Evolutionary conservation across 352 stramenopile genomes (phyloP).

Genomic region (Ophiocytium majus): DNA sequence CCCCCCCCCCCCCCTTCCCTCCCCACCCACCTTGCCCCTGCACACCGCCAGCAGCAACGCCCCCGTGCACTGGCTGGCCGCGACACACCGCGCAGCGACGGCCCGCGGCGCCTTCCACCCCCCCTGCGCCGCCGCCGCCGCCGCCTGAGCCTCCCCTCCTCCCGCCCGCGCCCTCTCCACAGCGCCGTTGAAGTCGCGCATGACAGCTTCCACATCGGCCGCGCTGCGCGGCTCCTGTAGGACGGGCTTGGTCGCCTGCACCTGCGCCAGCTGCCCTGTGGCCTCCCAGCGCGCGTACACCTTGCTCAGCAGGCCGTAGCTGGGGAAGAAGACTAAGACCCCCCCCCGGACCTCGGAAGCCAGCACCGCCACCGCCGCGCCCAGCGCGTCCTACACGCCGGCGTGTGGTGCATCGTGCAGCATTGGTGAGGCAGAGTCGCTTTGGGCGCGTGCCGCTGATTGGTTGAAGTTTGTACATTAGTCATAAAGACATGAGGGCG

Average conservation of each 20-base stretch:
- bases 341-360: conserved; percentile 87
- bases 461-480: no score
- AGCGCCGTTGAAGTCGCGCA: conserved; percentile 26
- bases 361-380: conserved; percentile 91
- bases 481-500: no score
- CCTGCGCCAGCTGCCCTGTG: background rate
- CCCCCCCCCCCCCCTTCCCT: no score
- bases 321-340: conserved; percentile 99
- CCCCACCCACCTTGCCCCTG: conserved; percentile 86
- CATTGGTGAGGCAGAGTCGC: no score
- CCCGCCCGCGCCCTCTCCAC: background rate
- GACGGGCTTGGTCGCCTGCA: background rate
- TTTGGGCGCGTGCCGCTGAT: no score
- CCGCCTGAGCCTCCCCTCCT: conserved; percentile 64
- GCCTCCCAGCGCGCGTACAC: conserved; percentile 45
- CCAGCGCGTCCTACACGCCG: conserved; percentile 86
- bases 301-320: conserved; percentile 58
- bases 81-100: background rate
- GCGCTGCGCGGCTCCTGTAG: background rate
- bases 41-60: conserved; percentile 96
- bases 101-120: background rate
- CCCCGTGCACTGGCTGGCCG: conserved; percentile 60
- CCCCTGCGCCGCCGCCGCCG: no score
- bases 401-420: no score
- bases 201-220: background rate